A percentile compares a stretch with the other conserved stretches of the same genome.
Evolutionary conservation across 176 grass and related monocot species (phyloP).

Genomic region (Typha latifolia): DNA sequence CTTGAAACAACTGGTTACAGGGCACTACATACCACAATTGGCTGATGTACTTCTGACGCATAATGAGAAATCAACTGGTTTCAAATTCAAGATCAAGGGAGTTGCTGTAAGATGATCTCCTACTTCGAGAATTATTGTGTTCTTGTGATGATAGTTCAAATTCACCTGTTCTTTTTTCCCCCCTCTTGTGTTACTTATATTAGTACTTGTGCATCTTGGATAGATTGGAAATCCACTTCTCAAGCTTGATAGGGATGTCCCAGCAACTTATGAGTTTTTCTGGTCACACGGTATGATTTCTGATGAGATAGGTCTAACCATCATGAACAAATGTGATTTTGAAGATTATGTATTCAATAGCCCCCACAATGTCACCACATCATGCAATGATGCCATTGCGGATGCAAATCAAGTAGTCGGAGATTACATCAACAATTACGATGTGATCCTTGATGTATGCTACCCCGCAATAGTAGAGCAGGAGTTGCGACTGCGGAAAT

Average conservation of each 20-base stretch:
- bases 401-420: slow-evolving; percentile 64
- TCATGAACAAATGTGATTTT: slow-evolving; percentile 71
- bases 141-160: background rate
- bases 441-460: slow-evolving; percentile 92
- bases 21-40: slow-evolving; percentile 95
- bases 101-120: slow-evolving; percentile 51
- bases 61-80: slow-evolving; percentile 66
- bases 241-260: slow-evolving; percentile 78
- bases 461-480: slow-evolving; percentile 90
- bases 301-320: slow-evolving; percentile 74
- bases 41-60: slow-evolving; percentile 62
- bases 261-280: slow-evolving; percentile 90
- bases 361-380: slow-evolving; percentile 65
- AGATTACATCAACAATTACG: slow-evolving; percentile 76
- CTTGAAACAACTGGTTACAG: slow-evolving; percentile 26
- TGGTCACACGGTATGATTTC: slow-evolving; percentile 99
- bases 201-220: slow-evolving; percentile 5
- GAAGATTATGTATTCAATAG: slow-evolving; percentile 72
- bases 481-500: slow-evolving; percentile 80
- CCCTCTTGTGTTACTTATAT: background rate
- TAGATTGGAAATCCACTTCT: slow-evolving; percentile 94
- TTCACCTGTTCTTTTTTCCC: background rate
- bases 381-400: slow-evolving; percentile 63
- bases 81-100: slow-evolving; percentile 97
- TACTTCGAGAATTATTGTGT: background rate